phyloP scores from a whole-genome alignment of 768 basidiomycete genomes.

The Dacryopinax primogenitus region DNA sequence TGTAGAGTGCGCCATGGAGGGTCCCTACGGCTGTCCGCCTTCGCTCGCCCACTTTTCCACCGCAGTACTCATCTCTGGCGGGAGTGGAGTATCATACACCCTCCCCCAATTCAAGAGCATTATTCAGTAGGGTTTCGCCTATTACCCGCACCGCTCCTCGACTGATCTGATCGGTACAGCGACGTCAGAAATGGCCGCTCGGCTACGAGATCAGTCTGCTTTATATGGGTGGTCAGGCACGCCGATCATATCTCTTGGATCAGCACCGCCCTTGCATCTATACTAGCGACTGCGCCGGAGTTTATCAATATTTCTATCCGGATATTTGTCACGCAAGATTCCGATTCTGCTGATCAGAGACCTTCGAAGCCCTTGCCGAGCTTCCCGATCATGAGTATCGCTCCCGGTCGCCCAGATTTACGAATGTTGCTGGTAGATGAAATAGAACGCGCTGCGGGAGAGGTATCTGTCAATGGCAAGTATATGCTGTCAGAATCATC shows the following conservation, averaged over 20 bases:
- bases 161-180: background rate
- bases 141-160: background rate
- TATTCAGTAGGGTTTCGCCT: background rate
- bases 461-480: background rate
- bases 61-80: constrained; percentile 23
- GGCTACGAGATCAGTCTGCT: background rate
- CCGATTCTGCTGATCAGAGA: background rate
- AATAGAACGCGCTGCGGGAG: background rate
- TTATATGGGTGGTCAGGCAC: constrained; percentile 1
- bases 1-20: constrained; percentile 22
- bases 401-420: background rate
- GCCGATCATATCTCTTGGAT: constrained; percentile 4
- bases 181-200: background rate
- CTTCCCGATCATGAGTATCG: background rate
- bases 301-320: background rate
- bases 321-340: background rate
- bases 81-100: constrained; percentile 13
- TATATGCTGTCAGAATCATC: background rate
- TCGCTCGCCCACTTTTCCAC: constrained; percentile 19
- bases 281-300: background rate
- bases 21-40: constrained; percentile 22
- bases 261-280: background rate
- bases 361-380: background rate
- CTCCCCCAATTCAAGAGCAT: background rate
- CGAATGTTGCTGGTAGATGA: background rate